These are phyloP conservation scores for Cyclotella sp. DNA, from an alignment of 108 stramenopile species.

Conservation along the genomic window DNA sequence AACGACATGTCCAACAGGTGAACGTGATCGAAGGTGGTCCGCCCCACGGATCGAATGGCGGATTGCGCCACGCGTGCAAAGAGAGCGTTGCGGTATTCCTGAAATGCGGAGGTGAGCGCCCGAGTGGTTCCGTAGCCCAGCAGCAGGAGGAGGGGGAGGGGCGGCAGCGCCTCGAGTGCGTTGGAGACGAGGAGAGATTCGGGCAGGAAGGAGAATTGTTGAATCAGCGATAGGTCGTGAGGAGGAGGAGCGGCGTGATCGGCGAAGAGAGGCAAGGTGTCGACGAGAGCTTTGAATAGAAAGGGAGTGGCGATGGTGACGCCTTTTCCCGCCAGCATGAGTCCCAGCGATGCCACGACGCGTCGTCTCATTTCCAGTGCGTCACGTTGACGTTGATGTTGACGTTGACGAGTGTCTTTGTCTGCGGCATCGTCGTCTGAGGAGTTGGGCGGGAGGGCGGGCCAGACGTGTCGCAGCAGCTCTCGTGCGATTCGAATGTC, in stretches of 20 bases:
- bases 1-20: conserved; percentile 89
- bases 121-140: conserved; percentile 94
- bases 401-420: too few relatives aligned
- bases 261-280: conserved; percentile 56
- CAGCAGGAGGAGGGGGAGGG: conserved; percentile 63
- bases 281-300: conserved; percentile 94
- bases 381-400: conserved; percentile 3
- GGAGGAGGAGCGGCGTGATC: neutral
- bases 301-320: conserved; percentile 96
- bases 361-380: conserved; percentile 54
- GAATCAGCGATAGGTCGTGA: conserved; percentile 5
- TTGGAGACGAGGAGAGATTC: neutral
- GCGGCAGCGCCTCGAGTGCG: conserved; percentile 26
- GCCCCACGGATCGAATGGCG: conserved; percentile 93
- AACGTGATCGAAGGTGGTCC: conserved; percentile 91
- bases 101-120: conserved; percentile 83
- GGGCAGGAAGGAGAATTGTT: too few relatives aligned
- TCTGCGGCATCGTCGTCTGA: neutral
- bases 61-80: conserved; percentile 96
- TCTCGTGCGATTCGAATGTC: conserved; percentile 35
- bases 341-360: conserved; percentile 78
- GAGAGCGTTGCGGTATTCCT: conserved; percentile 94
- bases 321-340: conserved; percentile 93
- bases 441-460: conserved; percentile 11
- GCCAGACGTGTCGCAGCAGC: conserved; percentile 42